phyloP scores from a whole-genome alignment of 2,329 filamentous ascomycete species.

The Colletotrichum costaricense region DNA sequence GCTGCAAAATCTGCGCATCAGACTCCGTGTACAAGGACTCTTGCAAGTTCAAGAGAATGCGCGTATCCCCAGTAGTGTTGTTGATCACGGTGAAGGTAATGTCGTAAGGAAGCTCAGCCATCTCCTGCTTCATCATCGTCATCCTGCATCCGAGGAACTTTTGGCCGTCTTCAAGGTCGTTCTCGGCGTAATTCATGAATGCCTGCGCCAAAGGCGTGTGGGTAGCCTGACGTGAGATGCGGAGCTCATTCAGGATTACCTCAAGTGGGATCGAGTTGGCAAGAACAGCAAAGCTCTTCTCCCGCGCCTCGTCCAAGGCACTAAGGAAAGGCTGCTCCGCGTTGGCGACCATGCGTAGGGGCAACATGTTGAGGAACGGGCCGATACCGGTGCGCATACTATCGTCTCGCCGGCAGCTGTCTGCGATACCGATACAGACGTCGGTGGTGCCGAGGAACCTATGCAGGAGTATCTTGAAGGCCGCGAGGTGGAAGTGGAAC shows the following conservation, averaged over 20 bases:
- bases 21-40: not conserved
- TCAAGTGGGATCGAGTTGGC: constrained; percentile 59
- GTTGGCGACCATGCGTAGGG: constrained; percentile 48
- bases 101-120: not conserved
- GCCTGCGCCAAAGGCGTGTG: constrained; percentile 59
- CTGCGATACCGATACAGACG: constrained; percentile 57
- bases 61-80: not conserved
- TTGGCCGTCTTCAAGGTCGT: constrained; percentile 38
- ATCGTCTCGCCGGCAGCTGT: constrained; percentile 42
- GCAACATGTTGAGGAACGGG: constrained; percentile 56
- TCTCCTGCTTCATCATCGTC: constrained; percentile 4
- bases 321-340: constrained; percentile 39
- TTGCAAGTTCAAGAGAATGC: not conserved
- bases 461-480: constrained; percentile 47
- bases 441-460: constrained; percentile 43
- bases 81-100: constrained; percentile 1
- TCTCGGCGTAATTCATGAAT: constrained; percentile 56
- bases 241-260: constrained; percentile 54
- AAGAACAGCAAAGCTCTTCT: constrained; percentile 47
- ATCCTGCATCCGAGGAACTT: not conserved
- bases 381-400: constrained; percentile 25
- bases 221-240: constrained; percentile 49
- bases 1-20: not conserved
- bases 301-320: constrained; percentile 36
- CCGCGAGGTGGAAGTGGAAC: constrained; percentile 61